Conservation (phyloP, 345 rosid genomes). For the Alliaria petiolata region DNA sequence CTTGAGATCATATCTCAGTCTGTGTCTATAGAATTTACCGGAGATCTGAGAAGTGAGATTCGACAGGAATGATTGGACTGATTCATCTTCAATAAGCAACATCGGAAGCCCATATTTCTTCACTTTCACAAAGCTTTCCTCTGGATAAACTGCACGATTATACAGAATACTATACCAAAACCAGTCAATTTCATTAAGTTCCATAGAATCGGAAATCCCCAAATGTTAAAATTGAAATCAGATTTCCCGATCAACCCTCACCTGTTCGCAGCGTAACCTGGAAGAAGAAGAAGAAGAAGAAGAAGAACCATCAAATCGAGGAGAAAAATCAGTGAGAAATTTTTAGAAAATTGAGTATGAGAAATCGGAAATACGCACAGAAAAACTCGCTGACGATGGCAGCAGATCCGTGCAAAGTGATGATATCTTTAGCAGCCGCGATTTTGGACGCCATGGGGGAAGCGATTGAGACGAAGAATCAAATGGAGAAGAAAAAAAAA, state of each 20-base stretch:
- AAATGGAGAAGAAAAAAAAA: not conserved
- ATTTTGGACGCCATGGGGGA: constrained; percentile 65
- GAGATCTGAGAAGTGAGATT: constrained; percentile 69
- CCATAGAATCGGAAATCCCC: not conserved
- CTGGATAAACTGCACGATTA: constrained; percentile 94
- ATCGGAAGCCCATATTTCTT: constrained; percentile 96
- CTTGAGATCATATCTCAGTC: too few relatives aligned
- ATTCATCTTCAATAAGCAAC: constrained; percentile 88
- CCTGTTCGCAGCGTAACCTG: constrained; percentile 99
- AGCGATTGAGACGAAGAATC: not conserved
- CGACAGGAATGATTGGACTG: constrained; percentile 72
- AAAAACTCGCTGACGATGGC: constrained; percentile 97
- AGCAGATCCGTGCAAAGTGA: constrained; percentile 94
- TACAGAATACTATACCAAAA: constrained; percentile 62
- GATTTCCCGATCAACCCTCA: constrained; percentile 7
- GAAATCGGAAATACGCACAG: constrained; percentile 38
- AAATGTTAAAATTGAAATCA: not conserved
- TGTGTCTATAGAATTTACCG: constrained; percentile 39
- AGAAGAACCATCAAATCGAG: constrained; percentile 9
- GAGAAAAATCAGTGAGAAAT: too few relatives aligned
- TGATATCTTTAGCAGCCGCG: constrained; percentile 83
- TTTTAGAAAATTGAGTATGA: not conserved
- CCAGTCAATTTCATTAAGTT: constrained; percentile 4
- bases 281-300: constrained; percentile 24
- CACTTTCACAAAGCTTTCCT: constrained; percentile 85